phyloP scores from a whole-genome alignment of 2,329 filamentous ascomycete genomes.

The Arthrobotrys conoides region DNA sequence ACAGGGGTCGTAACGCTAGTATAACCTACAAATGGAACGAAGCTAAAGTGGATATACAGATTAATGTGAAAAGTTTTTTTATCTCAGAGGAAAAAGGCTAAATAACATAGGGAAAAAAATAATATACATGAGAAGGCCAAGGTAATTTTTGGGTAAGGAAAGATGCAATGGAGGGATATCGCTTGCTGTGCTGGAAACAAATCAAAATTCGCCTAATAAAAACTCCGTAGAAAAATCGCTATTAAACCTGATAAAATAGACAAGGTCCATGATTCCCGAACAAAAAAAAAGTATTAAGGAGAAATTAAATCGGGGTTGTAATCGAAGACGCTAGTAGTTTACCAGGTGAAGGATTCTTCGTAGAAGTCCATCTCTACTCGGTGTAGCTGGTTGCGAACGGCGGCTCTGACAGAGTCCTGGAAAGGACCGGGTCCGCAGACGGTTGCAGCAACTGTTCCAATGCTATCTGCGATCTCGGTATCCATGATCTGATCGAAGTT shows the following conservation, averaged over 20 bases:
- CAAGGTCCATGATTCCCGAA: slow-evolving; percentile 45
- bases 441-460: slow-evolving; percentile 90
- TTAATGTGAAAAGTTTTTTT: slow-evolving; percentile 21
- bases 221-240: slow-evolving; percentile 44
- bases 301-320: slow-evolving; percentile 17
- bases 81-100: slow-evolving; percentile 25
- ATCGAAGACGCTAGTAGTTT: slow-evolving; percentile 62
- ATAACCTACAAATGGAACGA: slow-evolving; percentile 27
- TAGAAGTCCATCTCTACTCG: slow-evolving; percentile 80
- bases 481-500: slow-evolving; percentile 84
- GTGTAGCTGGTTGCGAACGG: slow-evolving; percentile 76
- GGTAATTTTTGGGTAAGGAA: slow-evolving; percentile 19
- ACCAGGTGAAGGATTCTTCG: slow-evolving; percentile 82
- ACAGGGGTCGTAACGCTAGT: slow-evolving; percentile 35
- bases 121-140: slow-evolving; percentile 48
- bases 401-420: slow-evolving; percentile 80
- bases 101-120: slow-evolving; percentile 42
- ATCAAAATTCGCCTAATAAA: slow-evolving; percentile 41
- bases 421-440: slow-evolving; percentile 82
- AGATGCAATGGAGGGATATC: slow-evolving; percentile 27
- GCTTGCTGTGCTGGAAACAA: slow-evolving; percentile 34
- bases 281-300: slow-evolving; percentile 28
- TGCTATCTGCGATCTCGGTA: slow-evolving; percentile 84
- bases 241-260: slow-evolving; percentile 43
- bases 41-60: slow-evolving; percentile 15